Percentiles rank a stretch among this genome's conserved stretches.
These are phyloP conservation scores for Termitomyces bulborhizus DNA, from an alignment of 768 basidiomycete species.

Conservation along the genomic window DNA sequence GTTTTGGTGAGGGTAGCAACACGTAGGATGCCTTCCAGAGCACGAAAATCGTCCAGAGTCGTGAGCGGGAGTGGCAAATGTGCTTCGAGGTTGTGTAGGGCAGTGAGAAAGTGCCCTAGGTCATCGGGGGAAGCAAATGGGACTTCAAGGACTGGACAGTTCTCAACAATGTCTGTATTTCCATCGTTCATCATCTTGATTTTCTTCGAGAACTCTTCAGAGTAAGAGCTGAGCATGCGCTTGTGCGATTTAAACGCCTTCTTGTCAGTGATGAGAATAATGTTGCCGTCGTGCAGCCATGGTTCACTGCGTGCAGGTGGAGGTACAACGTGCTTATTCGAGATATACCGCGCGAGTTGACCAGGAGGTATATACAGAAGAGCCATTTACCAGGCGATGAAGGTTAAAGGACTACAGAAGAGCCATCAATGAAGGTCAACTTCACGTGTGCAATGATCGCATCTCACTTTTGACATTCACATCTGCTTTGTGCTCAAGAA, in stretches of 20 bases:
- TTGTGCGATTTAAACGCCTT: slow-evolving; percentile 10
- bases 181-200: slow-evolving; percentile 12
- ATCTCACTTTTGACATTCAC: too few species aligned
- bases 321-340: slow-evolving; percentile 1
- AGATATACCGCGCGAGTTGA: slow-evolving; percentile 2
- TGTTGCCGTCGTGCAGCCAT: slow-evolving; percentile 14
- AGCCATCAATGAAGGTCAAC: too few species aligned
- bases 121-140: slow-evolving; percentile 3
- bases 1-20: slow-evolving; percentile 9
- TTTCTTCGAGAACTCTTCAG: background rate
- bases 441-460: too few species aligned
- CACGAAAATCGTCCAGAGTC: slow-evolving; percentile 1
- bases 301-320: slow-evolving; percentile 8
- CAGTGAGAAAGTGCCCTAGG: slow-evolving; percentile 9
- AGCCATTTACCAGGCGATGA: too few species aligned
- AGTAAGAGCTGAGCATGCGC: slow-evolving; percentile 2
- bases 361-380: background rate
- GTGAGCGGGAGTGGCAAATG: background rate
- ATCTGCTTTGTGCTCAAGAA: too few species aligned
- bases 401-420: too few species aligned
- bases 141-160: slow-evolving; percentile 5
- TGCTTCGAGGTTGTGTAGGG: background rate
- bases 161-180: slow-evolving; percentile 10
- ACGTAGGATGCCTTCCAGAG: slow-evolving; percentile 8
- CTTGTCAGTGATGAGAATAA: slow-evolving; percentile 7